phyloP scores from a whole-genome alignment of 805 yeast species.

The Pichia eremophila region DNA sequence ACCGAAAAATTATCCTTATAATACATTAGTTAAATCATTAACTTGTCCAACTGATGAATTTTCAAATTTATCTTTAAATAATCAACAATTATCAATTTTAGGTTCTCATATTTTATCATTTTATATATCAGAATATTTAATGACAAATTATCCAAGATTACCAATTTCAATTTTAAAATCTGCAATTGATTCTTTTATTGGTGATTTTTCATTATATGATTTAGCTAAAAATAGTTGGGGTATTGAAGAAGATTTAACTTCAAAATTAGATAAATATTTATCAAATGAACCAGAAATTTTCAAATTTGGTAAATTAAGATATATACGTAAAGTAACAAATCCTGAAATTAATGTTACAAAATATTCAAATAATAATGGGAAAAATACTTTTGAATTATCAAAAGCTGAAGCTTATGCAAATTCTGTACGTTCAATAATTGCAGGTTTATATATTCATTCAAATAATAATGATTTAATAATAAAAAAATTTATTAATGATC shows the following conservation, averaged over 20 bases:
- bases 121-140: conserved; percentile 64
- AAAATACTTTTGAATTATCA: conserved; percentile 17
- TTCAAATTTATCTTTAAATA: conserved; percentile 37
- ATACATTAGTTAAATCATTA: conserved; percentile 74
- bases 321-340: conserved; percentile 27
- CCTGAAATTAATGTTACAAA: conserved; percentile 45
- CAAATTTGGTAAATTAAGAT: conserved; percentile 64
- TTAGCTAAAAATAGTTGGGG: conserved; percentile 77
- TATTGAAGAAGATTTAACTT: conserved; percentile 61
- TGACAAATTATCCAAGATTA: conserved; percentile 77
- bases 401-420: conserved; percentile 43
- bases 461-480: conserved; percentile 47
- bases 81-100: conserved; percentile 69
- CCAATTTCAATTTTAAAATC: conserved; percentile 72
- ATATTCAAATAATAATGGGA: conserved; percentile 22
- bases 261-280: conserved; percentile 57
- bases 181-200: conserved; percentile 68
- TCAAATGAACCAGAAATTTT: conserved; percentile 59
- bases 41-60: conserved; percentile 44
- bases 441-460: conserved; percentile 68
- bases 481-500: conserved; percentile 59
- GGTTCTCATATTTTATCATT: conserved; percentile 73
- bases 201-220: conserved; percentile 52
- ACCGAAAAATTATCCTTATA: conserved; percentile 44
- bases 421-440: conserved; percentile 74